phyloP scores from a whole-genome alignment of 2,329 filamentous ascomycete genomes.

The Fusarium sarcochroum region DNA sequence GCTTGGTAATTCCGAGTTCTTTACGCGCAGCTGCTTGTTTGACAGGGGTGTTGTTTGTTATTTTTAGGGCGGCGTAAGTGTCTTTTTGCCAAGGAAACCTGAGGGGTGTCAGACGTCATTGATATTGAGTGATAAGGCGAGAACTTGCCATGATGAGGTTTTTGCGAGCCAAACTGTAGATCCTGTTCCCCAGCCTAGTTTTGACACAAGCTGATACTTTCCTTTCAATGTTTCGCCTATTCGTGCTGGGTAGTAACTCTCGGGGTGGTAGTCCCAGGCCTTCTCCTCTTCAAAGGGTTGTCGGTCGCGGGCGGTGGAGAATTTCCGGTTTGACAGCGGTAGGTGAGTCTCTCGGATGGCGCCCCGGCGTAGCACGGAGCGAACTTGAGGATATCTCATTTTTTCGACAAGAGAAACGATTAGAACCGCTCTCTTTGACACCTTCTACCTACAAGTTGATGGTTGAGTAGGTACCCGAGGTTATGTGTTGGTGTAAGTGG shows the following conservation, averaged over 20 bases:
- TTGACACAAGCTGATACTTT: conserved; percentile 55
- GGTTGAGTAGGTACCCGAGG: neutral
- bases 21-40: conserved; percentile 42
- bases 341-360: neutral
- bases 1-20: conserved; percentile 45
- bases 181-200: conserved; percentile 56
- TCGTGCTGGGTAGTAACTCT: conserved; percentile 52
- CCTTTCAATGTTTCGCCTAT: conserved; percentile 52
- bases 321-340: conserved; percentile 6
- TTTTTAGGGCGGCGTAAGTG: conserved; percentile 48
- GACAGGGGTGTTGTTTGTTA: conserved; percentile 46
- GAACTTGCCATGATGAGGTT: conserved; percentile 44
- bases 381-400: neutral
- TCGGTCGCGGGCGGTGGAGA: conserved; percentile 21
- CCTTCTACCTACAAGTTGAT: neutral
- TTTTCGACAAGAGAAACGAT: neutral
- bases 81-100: conserved; percentile 47
- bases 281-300: conserved; percentile 47
- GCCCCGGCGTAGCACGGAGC: neutral
- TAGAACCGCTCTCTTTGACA: neutral
- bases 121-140: neutral
- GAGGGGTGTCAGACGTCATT: neutral
- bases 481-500: neutral
- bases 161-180: conserved; percentile 59
- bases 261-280: conserved; percentile 43